phyloP scores from a whole-genome alignment of 306 rosid genomes.

The Dalbergia cultrata region DNA sequence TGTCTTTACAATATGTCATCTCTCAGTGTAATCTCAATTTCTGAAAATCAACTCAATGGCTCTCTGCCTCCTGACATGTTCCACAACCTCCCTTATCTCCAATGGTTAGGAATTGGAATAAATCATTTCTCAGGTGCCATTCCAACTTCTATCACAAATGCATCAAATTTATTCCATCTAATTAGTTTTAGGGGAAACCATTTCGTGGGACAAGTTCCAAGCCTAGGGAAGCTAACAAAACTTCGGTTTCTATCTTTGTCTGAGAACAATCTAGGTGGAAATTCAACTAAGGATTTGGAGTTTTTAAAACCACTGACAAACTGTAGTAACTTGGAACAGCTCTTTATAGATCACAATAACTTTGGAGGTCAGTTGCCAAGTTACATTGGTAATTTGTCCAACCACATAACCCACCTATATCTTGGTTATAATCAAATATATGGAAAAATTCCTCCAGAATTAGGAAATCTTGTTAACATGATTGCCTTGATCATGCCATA shows the following conservation, averaged over 20 bases:
- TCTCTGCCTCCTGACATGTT: constrained; percentile 54
- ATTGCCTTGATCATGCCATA: not conserved
- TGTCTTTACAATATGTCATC: constrained; percentile 56
- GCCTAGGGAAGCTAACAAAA: constrained; percentile 32
- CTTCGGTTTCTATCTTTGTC: not conserved
- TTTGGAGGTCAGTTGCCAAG: constrained; percentile 57
- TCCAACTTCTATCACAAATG: constrained; percentile 52
- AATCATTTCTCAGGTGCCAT: constrained; percentile 51
- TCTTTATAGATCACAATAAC: constrained; percentile 21
- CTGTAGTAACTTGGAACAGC: constrained; percentile 10
- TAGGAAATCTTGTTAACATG: constrained; percentile 43
- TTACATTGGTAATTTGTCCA: constrained; percentile 50
- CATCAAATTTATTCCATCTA: constrained; percentile 26
- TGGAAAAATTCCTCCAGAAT: constrained; percentile 40
- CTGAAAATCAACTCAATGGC: constrained; percentile 11
- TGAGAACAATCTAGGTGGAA: constrained; percentile 35
- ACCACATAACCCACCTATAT: not conserved
- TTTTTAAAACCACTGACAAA: constrained; percentile 48
- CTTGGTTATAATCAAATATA: constrained; percentile 28
- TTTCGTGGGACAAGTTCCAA: constrained; percentile 47
- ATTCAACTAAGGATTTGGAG: constrained; percentile 43
- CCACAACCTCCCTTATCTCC: constrained; percentile 48
- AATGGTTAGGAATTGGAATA: not conserved
- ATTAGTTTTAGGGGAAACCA: not conserved
- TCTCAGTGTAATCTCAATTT: not conserved